A percentile compares a stretch with the other conserved stretches of the same genome.
These are phyloP conservation scores for Coccomyxa sp. DNA, from an alignment of 139 green algal species.

Conservation along the genomic window DNA sequence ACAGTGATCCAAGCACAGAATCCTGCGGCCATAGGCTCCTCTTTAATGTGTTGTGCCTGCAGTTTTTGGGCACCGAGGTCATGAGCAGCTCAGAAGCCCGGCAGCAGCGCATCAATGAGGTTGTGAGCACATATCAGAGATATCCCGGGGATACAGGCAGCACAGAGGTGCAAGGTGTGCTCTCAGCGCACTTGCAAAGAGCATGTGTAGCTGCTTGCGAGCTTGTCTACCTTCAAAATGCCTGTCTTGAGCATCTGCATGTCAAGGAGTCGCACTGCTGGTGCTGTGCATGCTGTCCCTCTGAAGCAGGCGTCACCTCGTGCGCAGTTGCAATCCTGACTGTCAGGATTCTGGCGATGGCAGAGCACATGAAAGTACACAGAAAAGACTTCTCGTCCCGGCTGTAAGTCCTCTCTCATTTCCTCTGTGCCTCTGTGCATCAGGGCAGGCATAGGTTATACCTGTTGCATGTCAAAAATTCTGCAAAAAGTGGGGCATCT, in stretches of 20 bases:
- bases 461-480: background rate
- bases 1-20: background rate
- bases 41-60: background rate
- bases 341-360: slow-evolving; percentile 34
- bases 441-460: background rate
- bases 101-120: slow-evolving; percentile 5
- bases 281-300: background rate
- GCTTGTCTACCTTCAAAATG: too few species aligned
- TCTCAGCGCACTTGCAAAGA: background rate
- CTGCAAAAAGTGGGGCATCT: too few species aligned
- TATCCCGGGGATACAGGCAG: slow-evolving; percentile 46
- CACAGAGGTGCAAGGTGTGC: slow-evolving; percentile 53
- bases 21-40: background rate
- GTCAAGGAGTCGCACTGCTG: background rate
- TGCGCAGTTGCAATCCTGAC: slow-evolving; percentile 40
- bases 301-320: background rate
- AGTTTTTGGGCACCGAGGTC: slow-evolving; percentile 24
- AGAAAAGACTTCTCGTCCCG: slow-evolving; percentile 40
- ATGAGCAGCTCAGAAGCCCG: slow-evolving; percentile 9
- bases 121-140: slow-evolving; percentile 33
- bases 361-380: slow-evolving; percentile 40
- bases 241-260: background rate
- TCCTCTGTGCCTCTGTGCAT: background rate
- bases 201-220: too few species aligned
- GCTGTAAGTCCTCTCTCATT: background rate